phyloP scores from a whole-genome alignment of 345 rosid species.

The Eucalyptus polyanthemos region DNA sequence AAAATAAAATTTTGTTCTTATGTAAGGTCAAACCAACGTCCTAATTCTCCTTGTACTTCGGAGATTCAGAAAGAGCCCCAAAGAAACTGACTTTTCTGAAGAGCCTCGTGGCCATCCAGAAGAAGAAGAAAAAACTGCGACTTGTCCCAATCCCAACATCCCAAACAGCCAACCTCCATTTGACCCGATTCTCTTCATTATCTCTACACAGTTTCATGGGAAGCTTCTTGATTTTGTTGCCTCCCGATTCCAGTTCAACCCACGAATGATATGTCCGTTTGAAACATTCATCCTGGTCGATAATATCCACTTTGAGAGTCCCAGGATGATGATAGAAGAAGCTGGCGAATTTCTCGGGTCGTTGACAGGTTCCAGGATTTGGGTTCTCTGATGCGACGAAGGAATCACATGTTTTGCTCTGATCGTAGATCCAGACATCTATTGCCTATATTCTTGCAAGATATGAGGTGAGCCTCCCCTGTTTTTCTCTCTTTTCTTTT shows the following conservation, averaged over 20 bases:
- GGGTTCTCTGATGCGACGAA: conserved; percentile 20
- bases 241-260: neutral
- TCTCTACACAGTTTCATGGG: neutral
- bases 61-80: neutral
- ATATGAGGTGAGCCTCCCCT: conserved; percentile 39
- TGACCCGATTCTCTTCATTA: neutral
- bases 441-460: conserved; percentile 17
- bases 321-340: neutral
- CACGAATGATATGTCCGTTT: neutral
- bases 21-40: neutral
- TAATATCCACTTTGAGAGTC: neutral
- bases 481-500: neutral
- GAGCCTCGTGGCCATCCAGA: neutral
- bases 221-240: neutral
- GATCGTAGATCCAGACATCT: conserved; percentile 19
- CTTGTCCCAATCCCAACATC: neutral
- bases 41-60: neutral
- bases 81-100: neutral
- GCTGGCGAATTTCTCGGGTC: neutral
- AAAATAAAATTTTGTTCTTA: neutral
- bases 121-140: neutral
- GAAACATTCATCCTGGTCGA: neutral
- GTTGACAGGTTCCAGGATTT: neutral
- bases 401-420: conserved; percentile 10
- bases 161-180: neutral